Conservation (phyloP, 495 filamentous ascomycete genomes). For the Cercophora samala region DNA sequence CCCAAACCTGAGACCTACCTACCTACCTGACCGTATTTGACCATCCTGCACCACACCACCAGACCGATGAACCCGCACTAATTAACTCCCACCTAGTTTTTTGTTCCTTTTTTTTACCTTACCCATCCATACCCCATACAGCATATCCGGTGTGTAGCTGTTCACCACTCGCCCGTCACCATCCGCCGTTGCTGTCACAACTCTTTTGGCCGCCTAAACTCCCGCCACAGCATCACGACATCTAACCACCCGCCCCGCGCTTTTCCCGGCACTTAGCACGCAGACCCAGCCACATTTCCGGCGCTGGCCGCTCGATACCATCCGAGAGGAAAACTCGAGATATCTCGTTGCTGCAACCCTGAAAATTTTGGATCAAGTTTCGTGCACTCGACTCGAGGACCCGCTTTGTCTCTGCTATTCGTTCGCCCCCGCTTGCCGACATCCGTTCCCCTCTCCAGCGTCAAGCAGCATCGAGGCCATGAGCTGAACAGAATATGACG, state of each 20-base stretch:
- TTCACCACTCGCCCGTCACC: not conserved
- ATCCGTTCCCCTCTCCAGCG: slow-evolving; percentile 13
- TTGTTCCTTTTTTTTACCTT: not conserved
- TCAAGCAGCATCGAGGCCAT: slow-evolving; percentile 17
- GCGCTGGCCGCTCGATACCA: not conserved
- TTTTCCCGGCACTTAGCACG: not conserved
- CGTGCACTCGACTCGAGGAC: slow-evolving; percentile 9
- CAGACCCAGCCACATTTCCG: not conserved
- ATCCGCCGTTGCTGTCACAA: not conserved
- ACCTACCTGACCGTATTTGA: not conserved
- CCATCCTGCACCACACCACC: not conserved
- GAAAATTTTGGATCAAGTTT: slow-evolving; percentile 11
- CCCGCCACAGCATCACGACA: not conserved
- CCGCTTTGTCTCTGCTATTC: slow-evolving; percentile 14
- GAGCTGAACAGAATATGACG: slow-evolving; percentile 39
- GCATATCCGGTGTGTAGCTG: not conserved
- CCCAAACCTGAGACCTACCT: not conserved
- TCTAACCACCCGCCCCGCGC: not conserved
- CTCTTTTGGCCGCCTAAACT: not conserved
- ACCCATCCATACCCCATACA: too few relatives aligned
- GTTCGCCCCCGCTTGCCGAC: slow-evolving; percentile 25
- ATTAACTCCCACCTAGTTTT: not conserved
- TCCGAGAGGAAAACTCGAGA: not conserved
- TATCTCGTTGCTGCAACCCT: not conserved
- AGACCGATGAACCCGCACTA: not conserved